A percentile compares a stretch with the other conserved stretches of the same genome.
Evolutionary conservation across 805 yeast species (phyloP).

Genomic region (Pichia californica): DNA sequence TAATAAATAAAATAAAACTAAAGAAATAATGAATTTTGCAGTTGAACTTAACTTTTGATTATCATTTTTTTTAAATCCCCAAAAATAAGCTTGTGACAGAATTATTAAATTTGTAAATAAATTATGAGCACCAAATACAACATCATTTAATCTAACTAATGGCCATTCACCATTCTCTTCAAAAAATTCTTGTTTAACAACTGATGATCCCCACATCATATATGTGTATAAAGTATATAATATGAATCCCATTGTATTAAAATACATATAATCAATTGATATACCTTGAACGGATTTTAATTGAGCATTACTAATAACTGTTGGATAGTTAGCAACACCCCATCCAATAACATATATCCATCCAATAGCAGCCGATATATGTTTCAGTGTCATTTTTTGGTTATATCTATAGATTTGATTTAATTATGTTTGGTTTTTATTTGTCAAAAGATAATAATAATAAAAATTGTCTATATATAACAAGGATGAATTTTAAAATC

Average conservation of each 20-base stretch:
- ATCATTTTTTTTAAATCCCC: conserved; percentile 30
- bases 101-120: conserved; percentile 23
- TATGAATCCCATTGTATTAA: conserved; percentile 29
- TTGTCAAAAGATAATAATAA: no score
- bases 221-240: conserved; percentile 28
- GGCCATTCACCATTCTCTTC: conserved; percentile 24
- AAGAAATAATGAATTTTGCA: conserved; percentile 18
- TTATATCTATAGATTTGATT: no score
- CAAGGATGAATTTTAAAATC: no score
- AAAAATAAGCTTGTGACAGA: conserved; percentile 28
- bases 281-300: conserved; percentile 31
- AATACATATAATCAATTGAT: conserved; percentile 30
- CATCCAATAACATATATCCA: conserved; percentile 28
- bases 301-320: conserved; percentile 26
- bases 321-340: conserved; percentile 30
- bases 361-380: conserved; percentile 17
- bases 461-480: no score
- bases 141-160: conserved; percentile 27
- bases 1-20: conserved; percentile 12
- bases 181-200: conserved; percentile 26
- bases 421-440: no score
- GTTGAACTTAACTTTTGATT: conserved; percentile 22
- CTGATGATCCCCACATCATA: conserved; percentile 15
- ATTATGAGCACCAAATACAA: conserved; percentile 28
- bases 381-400: background rate